phyloP scores from a whole-genome alignment of 441 rosid species.

The Gossypium schwendimanii region DNA sequence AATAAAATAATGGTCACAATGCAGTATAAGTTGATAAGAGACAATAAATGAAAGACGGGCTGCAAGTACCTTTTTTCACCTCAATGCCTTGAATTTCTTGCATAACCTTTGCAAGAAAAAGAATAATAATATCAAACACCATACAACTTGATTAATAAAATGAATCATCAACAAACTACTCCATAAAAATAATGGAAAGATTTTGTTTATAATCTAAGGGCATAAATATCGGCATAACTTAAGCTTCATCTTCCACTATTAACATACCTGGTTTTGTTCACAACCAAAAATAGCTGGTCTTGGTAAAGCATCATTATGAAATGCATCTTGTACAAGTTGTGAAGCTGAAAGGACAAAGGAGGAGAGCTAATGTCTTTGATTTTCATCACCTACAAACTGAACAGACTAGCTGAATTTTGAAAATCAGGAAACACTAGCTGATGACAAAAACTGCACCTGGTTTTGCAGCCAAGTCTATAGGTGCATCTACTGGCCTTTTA shows the following conservation, averaged over 20 bases:
- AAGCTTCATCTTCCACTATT: not conserved
- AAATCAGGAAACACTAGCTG: not conserved
- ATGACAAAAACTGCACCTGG: slow-evolving; percentile 20
- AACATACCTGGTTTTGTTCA: slow-evolving; percentile 46
- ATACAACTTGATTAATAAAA: not conserved
- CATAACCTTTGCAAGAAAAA: slow-evolving; percentile 35
- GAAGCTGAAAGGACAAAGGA: slow-evolving; percentile 30
- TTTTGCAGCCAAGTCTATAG: slow-evolving; percentile 27
- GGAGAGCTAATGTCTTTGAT: not conserved
- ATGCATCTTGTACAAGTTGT: slow-evolving; percentile 24
- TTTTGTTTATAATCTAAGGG: slow-evolving; percentile 1
- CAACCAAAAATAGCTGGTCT: slow-evolving; percentile 29
- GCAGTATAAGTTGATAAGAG: not conserved
- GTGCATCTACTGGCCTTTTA: slow-evolving; percentile 23
- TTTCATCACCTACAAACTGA: not conserved
- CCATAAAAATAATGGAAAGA: slow-evolving; percentile 11
- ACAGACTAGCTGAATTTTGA: not conserved
- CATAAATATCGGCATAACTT: not conserved
- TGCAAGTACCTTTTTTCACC: slow-evolving; percentile 32
- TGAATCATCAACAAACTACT: slow-evolving; percentile 2
- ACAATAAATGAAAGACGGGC: slow-evolving; percentile 14
- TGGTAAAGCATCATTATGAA: slow-evolving; percentile 27
- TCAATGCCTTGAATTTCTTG: slow-evolving; percentile 25
- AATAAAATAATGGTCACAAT: not conserved
- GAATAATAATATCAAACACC: slow-evolving; percentile 16